Evolutionary conservation across 257 asterid genomes (phyloP).

Genomic region (Nicotiana tabacum): DNA sequence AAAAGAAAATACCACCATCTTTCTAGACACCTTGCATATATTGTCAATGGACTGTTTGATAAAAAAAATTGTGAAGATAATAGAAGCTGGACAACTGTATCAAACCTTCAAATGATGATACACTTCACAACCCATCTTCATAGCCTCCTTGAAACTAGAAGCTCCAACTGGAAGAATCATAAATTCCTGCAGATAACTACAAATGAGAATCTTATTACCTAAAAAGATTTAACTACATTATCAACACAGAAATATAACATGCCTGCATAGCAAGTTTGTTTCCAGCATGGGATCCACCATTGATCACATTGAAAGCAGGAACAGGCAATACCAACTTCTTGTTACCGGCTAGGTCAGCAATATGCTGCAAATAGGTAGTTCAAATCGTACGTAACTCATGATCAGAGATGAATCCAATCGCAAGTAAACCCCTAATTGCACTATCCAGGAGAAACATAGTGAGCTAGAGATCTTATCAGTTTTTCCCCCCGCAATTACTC

Average conservation of each 20-base stretch:
- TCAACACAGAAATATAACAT: conserved; percentile 11
- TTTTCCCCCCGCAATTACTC: not conserved
- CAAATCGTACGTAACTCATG: not conserved
- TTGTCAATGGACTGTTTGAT: not conserved
- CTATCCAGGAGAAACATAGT: too few species aligned
- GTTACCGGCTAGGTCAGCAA: conserved; percentile 95
- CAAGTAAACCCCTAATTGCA: not conserved
- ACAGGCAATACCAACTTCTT: conserved; percentile 90
- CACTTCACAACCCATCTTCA: conserved; percentile 99
- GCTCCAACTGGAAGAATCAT: conserved; percentile 99
- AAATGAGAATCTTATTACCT: not conserved
- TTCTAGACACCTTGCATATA: not conserved
- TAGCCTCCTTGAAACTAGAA: conserved; percentile 87
- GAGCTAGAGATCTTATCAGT: too few species aligned
- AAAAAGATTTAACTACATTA: not conserved
- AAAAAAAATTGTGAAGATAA: not conserved
- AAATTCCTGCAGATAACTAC: conserved; percentile 54
- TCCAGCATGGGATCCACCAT: conserved; percentile 99
- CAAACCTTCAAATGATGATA: conserved; percentile 82
- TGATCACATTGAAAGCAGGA: conserved; percentile 96
- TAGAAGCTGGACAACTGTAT: not conserved
- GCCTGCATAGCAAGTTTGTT: conserved; percentile 99
- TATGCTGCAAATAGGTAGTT: conserved; percentile 51
- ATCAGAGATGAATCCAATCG: not conserved
- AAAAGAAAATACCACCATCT: not conserved